phyloP scores from a whole-genome alignment of 371 early-diverging fungal species.

The Rhizopus arrhizus region DNA sequence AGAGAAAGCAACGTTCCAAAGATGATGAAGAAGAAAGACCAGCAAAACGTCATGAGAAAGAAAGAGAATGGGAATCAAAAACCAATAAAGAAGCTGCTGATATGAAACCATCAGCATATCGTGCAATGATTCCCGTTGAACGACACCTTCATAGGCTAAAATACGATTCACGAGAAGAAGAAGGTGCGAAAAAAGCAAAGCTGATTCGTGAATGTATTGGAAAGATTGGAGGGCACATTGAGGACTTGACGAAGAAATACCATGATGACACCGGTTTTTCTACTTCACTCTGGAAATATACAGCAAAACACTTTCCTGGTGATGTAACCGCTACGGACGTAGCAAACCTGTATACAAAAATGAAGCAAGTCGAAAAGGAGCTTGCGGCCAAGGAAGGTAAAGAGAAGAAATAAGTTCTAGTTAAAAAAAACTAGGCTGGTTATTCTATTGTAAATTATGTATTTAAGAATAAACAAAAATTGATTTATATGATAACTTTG shows the following conservation, averaged over 20 bases:
- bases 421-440: too few relatives aligned
- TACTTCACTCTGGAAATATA: conserved; percentile 63
- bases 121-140: conserved; percentile 25
- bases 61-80: conserved; percentile 12
- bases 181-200: conserved; percentile 57
- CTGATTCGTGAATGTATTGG: conserved; percentile 62
- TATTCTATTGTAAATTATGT: neutral
- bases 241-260: conserved; percentile 17
- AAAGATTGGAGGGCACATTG: conserved; percentile 68
- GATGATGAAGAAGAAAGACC: conserved; percentile 6
- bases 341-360: conserved; percentile 57
- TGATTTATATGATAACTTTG: too few relatives aligned
- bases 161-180: conserved; percentile 51
- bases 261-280: conserved; percentile 16
- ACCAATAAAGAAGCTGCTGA: conserved; percentile 11
- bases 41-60: conserved; percentile 20
- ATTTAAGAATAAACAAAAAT: conserved; percentile 3
- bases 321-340: conserved; percentile 54
- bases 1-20: conserved; percentile 1
- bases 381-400: neutral
- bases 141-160: conserved; percentile 32
- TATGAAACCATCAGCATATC: conserved; percentile 14
- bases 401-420: neutral
- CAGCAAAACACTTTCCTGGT: conserved; percentile 66
- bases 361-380: conserved; percentile 15